Evolutionary conservation across 108 stramenopile species (phyloP), one percentile per base, ranked within the genome.

Genomic region (Cyclotella sp.): DNA sequence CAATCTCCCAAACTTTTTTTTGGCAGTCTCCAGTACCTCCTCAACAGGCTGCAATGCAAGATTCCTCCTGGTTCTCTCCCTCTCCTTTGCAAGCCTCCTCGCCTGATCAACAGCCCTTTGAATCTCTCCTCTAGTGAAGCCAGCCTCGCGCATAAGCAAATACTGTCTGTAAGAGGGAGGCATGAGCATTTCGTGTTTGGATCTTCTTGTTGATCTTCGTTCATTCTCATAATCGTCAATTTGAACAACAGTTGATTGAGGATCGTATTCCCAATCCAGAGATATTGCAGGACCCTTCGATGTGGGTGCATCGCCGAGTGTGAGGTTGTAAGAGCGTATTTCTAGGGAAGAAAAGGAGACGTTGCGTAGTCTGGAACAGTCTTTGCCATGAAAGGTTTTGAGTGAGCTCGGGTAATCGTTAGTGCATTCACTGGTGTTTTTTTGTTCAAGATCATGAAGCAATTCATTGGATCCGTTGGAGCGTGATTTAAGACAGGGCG

Each of bases 111-210:
- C 78, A 12, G 85, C 72, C 44, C 55, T 42, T 29, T 70, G 34
- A 28, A 91, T 70, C 41, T 89, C 83, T 18, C 43, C 26, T 41
- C 70, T 62, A 9, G 73, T 63, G 57, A 78, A 87, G 3, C 88
- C 87, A 15, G 72, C 80, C 18, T 79, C 79, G 52, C 85, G 79
- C 60, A 86, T 60, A 24, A 91, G 63, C 29, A 87, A 53, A 42
- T 74, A 84, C 30, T 73, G 67, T 19, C 90, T 74, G 15, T 77
- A 70, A 39, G 81, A 61, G 63, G 79, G 73, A 16, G 76, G 66
- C 42, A 91, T 68, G 14, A 84, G 14, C 73, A 91, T 62, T 60
- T 87, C 77, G 15, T 75, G 61, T 11, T 47, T 16, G 2, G 57
- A 30, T 16, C 87, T 65, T 44, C 83, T 62, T 22, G 57, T 27